Base-by-base conservation (phyloP, 768 basidiomycete genomes). In the Pisolithus orientalis region DNA sequence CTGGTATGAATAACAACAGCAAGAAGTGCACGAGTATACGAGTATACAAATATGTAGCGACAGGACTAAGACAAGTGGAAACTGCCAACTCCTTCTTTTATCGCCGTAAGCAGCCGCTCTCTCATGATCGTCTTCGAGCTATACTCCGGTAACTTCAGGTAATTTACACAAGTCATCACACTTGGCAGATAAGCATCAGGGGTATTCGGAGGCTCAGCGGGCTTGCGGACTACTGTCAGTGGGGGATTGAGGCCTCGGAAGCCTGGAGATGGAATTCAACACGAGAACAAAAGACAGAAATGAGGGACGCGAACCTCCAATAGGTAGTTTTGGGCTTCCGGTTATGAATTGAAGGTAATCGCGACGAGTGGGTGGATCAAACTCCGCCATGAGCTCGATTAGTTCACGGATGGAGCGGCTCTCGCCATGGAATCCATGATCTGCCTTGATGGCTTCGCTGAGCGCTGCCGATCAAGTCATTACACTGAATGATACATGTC, bases 111-210 rank as follows among this genome's bases (percentile, higher is more conserved):
- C 58, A 99, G 69, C 66, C 93, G 95, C 67, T 90, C 83, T 61
- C 74, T 77, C 83, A 98, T 87, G 38, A 90, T 83, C 34, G 75
- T 79, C 69, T 89, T 93, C 27, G 86, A 84, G 51, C 89, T 91
- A 67, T 98, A 98, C 63, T 97, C 94, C 0, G 95, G 95, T 58
- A 97, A 75, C 69, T 99, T 99, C 63, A 99, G 73, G 65, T 93
- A 95, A 70, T 94, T 93, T 54, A 93, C 94, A 68, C 96, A 99
- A 4, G 96, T 98, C 96, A 98, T 98, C 29, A 97, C 94, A 62
- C 91, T 94, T 0, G 94, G 94, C 28, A 98, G 76, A 65, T 96
- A 94, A 63, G 96, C 91, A 65, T 98, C 93, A 6, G 95, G 90
- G 6, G 82, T 83, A 52, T 96, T 76, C 10, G 94, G 89, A 6